These are phyloP conservation scores for Nemophila menziesii DNA, from an alignment of 257 asterid genomes.

Conservation along the genomic window DNA sequence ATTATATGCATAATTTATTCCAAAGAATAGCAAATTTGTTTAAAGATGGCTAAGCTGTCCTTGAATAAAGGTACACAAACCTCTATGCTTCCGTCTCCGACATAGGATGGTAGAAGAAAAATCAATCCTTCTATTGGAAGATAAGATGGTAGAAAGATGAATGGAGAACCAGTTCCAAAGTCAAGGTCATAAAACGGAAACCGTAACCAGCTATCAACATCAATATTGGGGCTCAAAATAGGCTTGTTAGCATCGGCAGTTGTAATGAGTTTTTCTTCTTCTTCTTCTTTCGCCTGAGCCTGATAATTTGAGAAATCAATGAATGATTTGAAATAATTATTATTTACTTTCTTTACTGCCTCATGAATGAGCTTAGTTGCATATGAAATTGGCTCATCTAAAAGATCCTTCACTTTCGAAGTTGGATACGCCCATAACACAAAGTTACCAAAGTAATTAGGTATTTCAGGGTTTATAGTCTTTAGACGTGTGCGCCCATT, in stretches of 20 bases:
- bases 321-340: conserved; percentile 60
- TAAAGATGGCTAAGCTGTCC: conserved; percentile 40
- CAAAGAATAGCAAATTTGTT: conserved; percentile 45
- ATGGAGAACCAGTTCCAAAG: conserved; percentile 66
- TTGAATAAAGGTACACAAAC: conserved; percentile 51
- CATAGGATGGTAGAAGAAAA: conserved; percentile 55
- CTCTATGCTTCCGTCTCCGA: conserved; percentile 65
- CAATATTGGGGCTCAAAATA: conserved; percentile 63
- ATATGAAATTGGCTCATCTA: conserved; percentile 30
- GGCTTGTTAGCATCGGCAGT: conserved; percentile 43
- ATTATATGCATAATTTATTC: conserved; percentile 17
- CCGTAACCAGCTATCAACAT: conserved; percentile 80
- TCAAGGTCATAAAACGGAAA: conserved; percentile 73
- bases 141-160: conserved; percentile 65
- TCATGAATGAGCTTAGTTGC: conserved; percentile 62
- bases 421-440: conserved; percentile 76
- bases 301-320: conserved; percentile 53
- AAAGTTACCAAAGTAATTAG: conserved; percentile 64
- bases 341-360: conserved; percentile 36
- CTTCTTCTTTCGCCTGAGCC: too few species aligned
- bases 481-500: conserved; percentile 61
- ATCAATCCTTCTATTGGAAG: conserved; percentile 62
- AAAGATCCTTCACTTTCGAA: conserved; percentile 34
- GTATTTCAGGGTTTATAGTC: conserved; percentile 46
- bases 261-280: conserved; percentile 43